These are phyloP conservation scores for Gossypium herbaceum DNA, from an alignment of 345 rosid species.

Conservation along the genomic window DNA sequence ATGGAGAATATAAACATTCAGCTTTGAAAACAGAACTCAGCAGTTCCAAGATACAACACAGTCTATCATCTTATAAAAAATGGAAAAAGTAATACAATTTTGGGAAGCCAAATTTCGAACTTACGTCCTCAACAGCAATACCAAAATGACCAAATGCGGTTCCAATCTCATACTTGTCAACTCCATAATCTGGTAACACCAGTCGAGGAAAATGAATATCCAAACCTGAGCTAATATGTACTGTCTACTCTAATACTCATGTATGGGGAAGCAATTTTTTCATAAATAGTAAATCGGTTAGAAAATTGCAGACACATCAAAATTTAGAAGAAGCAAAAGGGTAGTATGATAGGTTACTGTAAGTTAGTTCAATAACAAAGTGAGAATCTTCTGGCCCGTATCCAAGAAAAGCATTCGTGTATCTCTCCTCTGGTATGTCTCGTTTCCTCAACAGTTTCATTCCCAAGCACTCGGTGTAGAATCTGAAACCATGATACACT, in stretches of 20 bases:
- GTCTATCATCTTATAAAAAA: neutral
- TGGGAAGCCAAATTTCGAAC: constrained; percentile 19
- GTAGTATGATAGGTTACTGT: constrained; percentile 46
- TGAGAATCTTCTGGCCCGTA: constrained; percentile 97
- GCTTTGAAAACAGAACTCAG: neutral
- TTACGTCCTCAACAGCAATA: constrained; percentile 92
- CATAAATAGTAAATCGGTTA: neutral
- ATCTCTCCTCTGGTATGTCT: constrained; percentile 96
- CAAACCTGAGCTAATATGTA: neutral
- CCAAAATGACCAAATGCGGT: constrained; percentile 96
- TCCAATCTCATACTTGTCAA: constrained; percentile 89
- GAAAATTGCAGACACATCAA: neutral
- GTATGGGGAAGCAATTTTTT: neutral
- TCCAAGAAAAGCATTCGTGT: constrained; percentile 95
- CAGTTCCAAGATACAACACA: neutral
- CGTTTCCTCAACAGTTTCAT: constrained; percentile 96
- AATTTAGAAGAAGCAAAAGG: neutral
- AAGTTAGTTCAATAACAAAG: constrained; percentile 90
- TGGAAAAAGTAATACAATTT: neutral
- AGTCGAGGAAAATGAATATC: constrained; percentile 1
- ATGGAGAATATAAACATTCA: neutral
- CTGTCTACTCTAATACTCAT: neutral
- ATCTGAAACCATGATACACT: constrained; percentile 38
- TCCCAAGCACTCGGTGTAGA: constrained; percentile 94
- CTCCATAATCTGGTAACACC: constrained; percentile 73